Evolutionary conservation across 768 basidiomycete genomes (phyloP).

Genomic region (Myochromella boudieri): DNA sequence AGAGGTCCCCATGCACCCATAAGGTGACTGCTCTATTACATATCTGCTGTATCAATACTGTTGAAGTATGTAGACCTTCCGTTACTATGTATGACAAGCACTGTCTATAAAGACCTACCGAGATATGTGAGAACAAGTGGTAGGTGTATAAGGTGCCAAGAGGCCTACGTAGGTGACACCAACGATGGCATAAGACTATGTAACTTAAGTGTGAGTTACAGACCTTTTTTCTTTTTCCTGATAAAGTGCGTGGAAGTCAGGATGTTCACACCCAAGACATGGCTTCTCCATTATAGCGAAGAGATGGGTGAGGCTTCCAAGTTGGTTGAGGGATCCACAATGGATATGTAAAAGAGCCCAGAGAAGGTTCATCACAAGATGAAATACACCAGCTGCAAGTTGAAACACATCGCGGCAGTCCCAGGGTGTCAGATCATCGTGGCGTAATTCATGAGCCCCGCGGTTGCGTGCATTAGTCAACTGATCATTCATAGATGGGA

Average conservation of each 20-base stretch:
- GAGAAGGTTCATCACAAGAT: slow-evolving; percentile 32
- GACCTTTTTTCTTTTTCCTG: too few species aligned
- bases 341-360: slow-evolving; percentile 30
- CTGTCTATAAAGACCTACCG: too few species aligned
- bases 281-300: slow-evolving; percentile 31
- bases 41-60: too few species aligned
- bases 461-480: slow-evolving; percentile 26
- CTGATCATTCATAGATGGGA: slow-evolving; percentile 28
- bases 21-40: too few species aligned
- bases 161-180: too few species aligned
- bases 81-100: too few species aligned
- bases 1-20: too few species aligned
- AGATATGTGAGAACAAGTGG: too few species aligned
- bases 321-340: slow-evolving; percentile 21
- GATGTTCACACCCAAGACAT: slow-evolving; percentile 29
- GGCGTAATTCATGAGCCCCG: slow-evolving; percentile 13
- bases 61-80: too few species aligned
- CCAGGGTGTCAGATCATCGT: slow-evolving; percentile 22
- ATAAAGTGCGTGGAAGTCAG: slow-evolving; percentile 34
- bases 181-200: too few species aligned
- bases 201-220: too few species aligned
- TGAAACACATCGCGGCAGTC: slow-evolving; percentile 21
- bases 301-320: slow-evolving; percentile 27
- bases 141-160: too few species aligned
- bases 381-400: slow-evolving; percentile 30